Conservation (phyloP, 2,329 filamentous ascomycete species). For the Spiromastix sp. region DNA sequence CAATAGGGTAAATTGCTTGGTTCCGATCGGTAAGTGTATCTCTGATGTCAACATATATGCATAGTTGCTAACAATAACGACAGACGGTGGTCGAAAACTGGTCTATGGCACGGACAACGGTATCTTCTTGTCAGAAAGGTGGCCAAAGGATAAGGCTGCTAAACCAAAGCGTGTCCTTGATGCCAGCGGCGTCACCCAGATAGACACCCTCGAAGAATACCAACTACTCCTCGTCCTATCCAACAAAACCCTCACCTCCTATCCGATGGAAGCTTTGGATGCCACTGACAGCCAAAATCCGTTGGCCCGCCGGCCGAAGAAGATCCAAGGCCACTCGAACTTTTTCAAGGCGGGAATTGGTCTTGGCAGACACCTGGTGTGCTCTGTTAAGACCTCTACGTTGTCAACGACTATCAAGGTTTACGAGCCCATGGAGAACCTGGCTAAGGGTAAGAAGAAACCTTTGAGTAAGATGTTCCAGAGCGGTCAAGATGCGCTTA, state of each 20-base stretch:
- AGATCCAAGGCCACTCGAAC: conserved; percentile 93
- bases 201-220: conserved; percentile 94
- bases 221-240: conserved; percentile 81
- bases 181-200: conserved; percentile 76
- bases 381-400: conserved; percentile 88
- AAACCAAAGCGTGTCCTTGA: conserved; percentile 79
- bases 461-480: conserved; percentile 95
- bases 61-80: conserved; percentile 10
- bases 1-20: conserved; percentile 88
- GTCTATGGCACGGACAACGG: conserved; percentile 91
- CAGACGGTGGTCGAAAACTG: conserved; percentile 88
- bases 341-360: conserved; percentile 98
- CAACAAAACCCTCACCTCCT: conserved; percentile 87
- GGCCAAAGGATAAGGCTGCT: conserved; percentile 64
- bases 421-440: conserved; percentile 93
- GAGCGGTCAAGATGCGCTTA: conserved; percentile 83
- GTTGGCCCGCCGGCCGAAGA: conserved; percentile 76
- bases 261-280: conserved; percentile 77
- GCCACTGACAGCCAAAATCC: conserved; percentile 63
- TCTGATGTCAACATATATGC: conserved; percentile 1
- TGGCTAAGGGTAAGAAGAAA: conserved; percentile 90
- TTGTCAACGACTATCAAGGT: conserved; percentile 96
- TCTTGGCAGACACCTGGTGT: conserved; percentile 85
- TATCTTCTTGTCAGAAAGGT: conserved; percentile 84
- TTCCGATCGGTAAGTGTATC: conserved; percentile 64